These are phyloP conservation scores for Cenchrus fungigraminus DNA, from an alignment of 176 grass and related monocot species.

Conservation along the genomic window DNA sequence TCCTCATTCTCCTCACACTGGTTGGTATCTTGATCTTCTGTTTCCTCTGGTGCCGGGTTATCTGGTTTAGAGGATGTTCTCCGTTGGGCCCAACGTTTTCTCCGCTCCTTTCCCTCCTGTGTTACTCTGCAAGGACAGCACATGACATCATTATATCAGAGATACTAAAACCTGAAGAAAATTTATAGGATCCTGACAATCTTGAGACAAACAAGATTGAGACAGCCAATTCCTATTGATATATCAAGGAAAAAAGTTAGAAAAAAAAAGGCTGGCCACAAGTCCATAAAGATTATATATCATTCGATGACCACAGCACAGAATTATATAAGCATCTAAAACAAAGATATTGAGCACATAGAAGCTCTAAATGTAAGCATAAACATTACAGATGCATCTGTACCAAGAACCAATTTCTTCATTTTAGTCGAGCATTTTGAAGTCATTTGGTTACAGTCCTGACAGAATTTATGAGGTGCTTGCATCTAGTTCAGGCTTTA, in stretches of 20 bases:
- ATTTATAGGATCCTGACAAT: not conserved
- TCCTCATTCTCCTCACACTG: conserved; percentile 37
- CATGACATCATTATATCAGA: conserved; percentile 12
- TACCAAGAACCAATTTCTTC: not conserved
- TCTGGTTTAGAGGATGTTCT: conserved; percentile 49
- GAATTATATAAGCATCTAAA: not conserved
- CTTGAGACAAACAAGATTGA: not conserved
- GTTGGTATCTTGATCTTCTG: conserved; percentile 40
- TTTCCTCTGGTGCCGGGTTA: not conserved
- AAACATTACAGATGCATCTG: not conserved
- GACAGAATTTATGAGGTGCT: not conserved
- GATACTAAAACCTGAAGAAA: conserved; percentile 6
- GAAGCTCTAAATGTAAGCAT: not conserved
- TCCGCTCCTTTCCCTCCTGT: conserved; percentile 45
- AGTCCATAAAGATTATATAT: not conserved
- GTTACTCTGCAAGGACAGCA: conserved; percentile 32
- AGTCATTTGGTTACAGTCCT: not conserved
- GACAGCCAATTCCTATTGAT: not conserved
- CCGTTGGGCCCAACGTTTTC: conserved; percentile 55
- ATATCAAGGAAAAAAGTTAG: not conserved
- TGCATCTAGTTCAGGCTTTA: not conserved
- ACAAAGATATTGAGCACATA: not conserved
- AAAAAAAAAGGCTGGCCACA: not conserved
- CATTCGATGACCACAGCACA: not conserved
- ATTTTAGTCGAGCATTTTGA: not conserved